phyloP scores from a whole-genome alignment of 352 stramenopile species.

The Phytophthora gonapodyides region DNA sequence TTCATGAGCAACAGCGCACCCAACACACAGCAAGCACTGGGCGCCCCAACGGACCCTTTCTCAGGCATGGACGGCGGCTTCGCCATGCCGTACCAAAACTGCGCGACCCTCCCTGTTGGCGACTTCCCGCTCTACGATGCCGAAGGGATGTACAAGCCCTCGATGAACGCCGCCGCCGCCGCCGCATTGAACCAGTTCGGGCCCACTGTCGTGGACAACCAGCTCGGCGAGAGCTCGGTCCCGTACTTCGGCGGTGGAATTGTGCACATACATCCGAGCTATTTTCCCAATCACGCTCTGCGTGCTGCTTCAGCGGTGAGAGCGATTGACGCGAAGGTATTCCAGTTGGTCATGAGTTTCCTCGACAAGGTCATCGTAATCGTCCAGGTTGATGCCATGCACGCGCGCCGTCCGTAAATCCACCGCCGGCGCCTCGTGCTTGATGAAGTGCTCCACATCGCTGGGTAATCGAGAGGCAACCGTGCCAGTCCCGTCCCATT shows the following conservation, averaged over 20 bases:
- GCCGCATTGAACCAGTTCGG: slow-evolving; percentile 10
- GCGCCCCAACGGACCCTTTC: slow-evolving; percentile 2
- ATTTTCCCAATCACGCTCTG: too few species aligned
- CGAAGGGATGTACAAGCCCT: slow-evolving; percentile 13
- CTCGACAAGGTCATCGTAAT: too few species aligned
- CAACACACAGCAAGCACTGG: slow-evolving; percentile 10
- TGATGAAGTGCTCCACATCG: too few species aligned
- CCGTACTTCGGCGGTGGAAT: slow-evolving; percentile 12
- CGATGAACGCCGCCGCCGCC: background rate
- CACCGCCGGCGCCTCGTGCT: too few species aligned
- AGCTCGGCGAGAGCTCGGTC: slow-evolving; percentile 11
- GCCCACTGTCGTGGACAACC: slow-evolving; percentile 18
- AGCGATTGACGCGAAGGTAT: too few species aligned
- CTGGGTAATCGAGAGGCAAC: too few species aligned
- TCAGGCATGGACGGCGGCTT: slow-evolving; percentile 18
- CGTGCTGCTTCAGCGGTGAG: too few species aligned
- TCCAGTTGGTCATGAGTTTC: too few species aligned
- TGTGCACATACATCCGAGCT: too few species aligned
- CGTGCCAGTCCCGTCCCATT: too few species aligned
- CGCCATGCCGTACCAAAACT: slow-evolving; percentile 30
- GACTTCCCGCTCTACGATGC: slow-evolving; percentile 28
- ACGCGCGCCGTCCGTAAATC: too few species aligned
- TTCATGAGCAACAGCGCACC: slow-evolving; percentile 10
- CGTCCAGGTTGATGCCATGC: too few species aligned
- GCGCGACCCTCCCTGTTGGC: slow-evolving; percentile 14